Base-by-base conservation (phyloP, 768 basidiomycete genomes). In the Heimioporus sp. region DNA sequence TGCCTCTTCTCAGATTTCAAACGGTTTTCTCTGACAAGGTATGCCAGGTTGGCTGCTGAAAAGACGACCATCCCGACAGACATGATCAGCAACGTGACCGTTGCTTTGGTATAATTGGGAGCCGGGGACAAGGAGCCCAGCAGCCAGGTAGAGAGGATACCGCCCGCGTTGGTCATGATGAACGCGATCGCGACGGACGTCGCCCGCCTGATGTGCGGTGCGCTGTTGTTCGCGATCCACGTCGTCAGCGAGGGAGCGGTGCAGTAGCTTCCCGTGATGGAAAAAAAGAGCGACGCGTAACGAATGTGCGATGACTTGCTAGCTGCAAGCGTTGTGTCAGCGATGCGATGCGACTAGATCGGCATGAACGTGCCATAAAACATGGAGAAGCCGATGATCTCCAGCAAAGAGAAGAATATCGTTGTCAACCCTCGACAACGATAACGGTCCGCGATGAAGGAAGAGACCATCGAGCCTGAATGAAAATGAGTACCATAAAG, bases 61-160 rank as follows among this genome's bases (percentile, higher is more conserved):
- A 78, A 47, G 16, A 75, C 57, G 0, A 70, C 54, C 67, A 77
- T 76, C 30, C 70, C 53, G 1, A 73, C 58, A 0, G 79, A 75
- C 70, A 74, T 68, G 48, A 54, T 58, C 3, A 72, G 59, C 31
- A 66, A 64, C 16, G 65, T 66, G 48, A 70, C 55, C 2, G 80
- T 78, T 0, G 79, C 83, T 35, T 72, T 66, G 4, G 60, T 74
- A 55, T 83, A 85, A 17, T 70, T 51, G 3, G 82, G 82, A 0
- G 75, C 70, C 0, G 76, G 65, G 7, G 80, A 82, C 4, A 83
- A 61, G 2, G 59, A 59, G 10, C 81, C 82, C 20, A 83, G 63
- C 4, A 84, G 73, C 83, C 83, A 85, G 0, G 82, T 84, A 4
- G 78, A 72, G n/a, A 85, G 76, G 48, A 85, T 83, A 4, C 81